Evolutionary conservation across 768 basidiomycete genomes (phyloP), one percentile per base, ranked within the genome.

Genomic region (Rhodotorula babjevae): DNA sequence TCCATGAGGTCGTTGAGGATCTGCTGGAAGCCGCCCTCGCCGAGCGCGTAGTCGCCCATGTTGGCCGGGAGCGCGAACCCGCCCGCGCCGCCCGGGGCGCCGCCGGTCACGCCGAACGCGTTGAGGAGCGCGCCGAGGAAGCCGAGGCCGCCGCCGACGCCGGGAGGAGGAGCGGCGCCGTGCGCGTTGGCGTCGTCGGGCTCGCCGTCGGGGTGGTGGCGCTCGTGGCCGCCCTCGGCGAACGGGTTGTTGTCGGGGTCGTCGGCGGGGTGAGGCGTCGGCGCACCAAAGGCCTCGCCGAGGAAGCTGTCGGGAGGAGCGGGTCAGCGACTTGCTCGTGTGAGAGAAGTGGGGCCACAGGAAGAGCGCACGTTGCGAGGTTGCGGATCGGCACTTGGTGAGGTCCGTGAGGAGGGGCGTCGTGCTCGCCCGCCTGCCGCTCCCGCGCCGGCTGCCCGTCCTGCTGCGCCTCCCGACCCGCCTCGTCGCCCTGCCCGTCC

Each of bases 1-100:
- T 93, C 93, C 87, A 94, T 92, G 47, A 95, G 82, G 73, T 91
- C 90, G 10, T 89, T 87, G 55, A 97, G 87, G 68, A 93, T 91
- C 81, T 92, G 86, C 79, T 91, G 73, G 25, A 74, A 74, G n/a
- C 59, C 59, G 68, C 73, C 53, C 69, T 61, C n/a, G 21, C 69
- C 49, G 50, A 74, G 7, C 50, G 63, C 69, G 40, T 71, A 74
- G 40, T 74, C 73, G 25, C 68, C 68, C 18, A 61, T 50, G 42
- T 71, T 61, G 27, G 62, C 73, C 2, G 63, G 27, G 16, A 64
- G 25, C 6, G 59, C 69, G 23, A 58, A 59, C 5, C 53, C 68
- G 19, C 27, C 53, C 8, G 16, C 14, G 15, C 42, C 49, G 31
- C 52, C 57, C 47, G 63, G 25, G 61, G 69, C 53, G 68, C 56